Base-by-base conservation (phyloP, 208 protist genomes). In the Wallacemonas sp. region DNA sequence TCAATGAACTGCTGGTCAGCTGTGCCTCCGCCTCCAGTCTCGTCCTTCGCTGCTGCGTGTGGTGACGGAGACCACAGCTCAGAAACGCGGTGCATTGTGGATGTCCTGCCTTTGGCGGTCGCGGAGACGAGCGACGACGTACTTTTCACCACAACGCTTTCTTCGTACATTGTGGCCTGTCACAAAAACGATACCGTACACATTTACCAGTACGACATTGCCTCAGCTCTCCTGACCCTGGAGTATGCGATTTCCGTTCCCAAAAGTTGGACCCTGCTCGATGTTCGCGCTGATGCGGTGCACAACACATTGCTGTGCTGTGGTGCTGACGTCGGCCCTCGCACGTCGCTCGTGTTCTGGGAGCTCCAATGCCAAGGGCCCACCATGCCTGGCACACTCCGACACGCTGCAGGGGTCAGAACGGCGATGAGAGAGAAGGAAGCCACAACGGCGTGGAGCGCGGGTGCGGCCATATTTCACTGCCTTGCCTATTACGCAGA, bases 21-120 rank as follows among this genome's bases (percentile, higher is more conserved):
- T 38, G 51, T 58, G 51, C 51, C 58, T 15, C 11, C 58, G 28
- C 41, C 58, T 30, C 36, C 58, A 17, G 17, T 63, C 47, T 63
- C 58, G 5, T 36, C 38, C 36, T 11, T 47, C 17, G 15, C 11
- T 6, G 27, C 36, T 6, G n/a, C 30, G 3, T 5, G n/a, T 15
- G 51, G 14, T 41, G 36, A 22, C 15, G 51, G 30, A 14, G 31
- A 14, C 30, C 4, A 2, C 30, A 4, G 24, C 17, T n/a, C 51
- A 5, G 28, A 58, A 68, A 27, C 46, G 21, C 62, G 80, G 4
- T 67, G 78, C 28, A 86, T 91, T 24, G 33, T 76, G 21, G 87
- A 94, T 39, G 89, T 96, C 77, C 72, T 88, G 19, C 86, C 87
- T 1, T 72, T 93, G 39, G 69, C 76, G 21, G 80, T 74, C 66